phyloP scores from a whole-genome alignment of 805 yeast genomes.

The Candida khao-thaluensis region DNA sequence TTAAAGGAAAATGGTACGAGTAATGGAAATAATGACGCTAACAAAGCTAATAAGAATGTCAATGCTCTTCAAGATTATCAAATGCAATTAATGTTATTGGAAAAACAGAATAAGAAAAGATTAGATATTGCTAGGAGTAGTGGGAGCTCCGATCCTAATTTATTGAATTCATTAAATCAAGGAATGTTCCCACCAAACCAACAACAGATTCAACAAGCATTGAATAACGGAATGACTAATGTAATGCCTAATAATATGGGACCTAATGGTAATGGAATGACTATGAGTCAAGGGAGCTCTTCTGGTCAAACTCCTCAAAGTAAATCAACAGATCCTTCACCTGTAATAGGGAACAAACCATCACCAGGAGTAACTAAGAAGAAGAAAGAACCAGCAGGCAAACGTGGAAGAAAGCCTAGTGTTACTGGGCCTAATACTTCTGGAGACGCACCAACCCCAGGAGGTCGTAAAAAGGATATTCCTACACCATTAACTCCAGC shows the following conservation, averaged over 20 bases:
- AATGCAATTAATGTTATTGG: constrained; percentile 71
- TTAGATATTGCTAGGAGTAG: constrained; percentile 51
- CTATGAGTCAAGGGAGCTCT: constrained; percentile 1
- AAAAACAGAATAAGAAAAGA: constrained; percentile 71
- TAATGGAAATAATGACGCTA: constrained; percentile 8
- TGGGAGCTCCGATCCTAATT: constrained; percentile 20
- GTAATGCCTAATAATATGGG: constrained; percentile 6
- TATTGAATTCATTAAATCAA: constrained; percentile 14
- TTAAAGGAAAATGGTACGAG: constrained; percentile 16
- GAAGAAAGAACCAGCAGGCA: constrained; percentile 31
- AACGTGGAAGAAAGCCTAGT: constrained; percentile 35
- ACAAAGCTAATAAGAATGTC: constrained; percentile 27
- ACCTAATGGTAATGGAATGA: neutral
- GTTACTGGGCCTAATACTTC: constrained; percentile 15
- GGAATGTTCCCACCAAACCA: constrained; percentile 29
- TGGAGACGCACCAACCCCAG: constrained; percentile 21
- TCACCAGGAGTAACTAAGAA: constrained; percentile 32
- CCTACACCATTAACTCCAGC: constrained; percentile 42
- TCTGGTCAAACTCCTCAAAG: constrained; percentile 11
- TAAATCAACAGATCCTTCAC: constrained; percentile 29
- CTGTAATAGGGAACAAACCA: constrained; percentile 32
- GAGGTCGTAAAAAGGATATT: constrained; percentile 35
- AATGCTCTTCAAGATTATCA: constrained; percentile 80
- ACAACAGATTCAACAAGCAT: constrained; percentile 15
- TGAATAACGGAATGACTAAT: constrained; percentile 8